Evolutionary conservation across 495 filamentous ascomycete species (phyloP), one percentile per base, ranked within the genome.

Genomic region (Aspergillus coremiiformis): DNA sequence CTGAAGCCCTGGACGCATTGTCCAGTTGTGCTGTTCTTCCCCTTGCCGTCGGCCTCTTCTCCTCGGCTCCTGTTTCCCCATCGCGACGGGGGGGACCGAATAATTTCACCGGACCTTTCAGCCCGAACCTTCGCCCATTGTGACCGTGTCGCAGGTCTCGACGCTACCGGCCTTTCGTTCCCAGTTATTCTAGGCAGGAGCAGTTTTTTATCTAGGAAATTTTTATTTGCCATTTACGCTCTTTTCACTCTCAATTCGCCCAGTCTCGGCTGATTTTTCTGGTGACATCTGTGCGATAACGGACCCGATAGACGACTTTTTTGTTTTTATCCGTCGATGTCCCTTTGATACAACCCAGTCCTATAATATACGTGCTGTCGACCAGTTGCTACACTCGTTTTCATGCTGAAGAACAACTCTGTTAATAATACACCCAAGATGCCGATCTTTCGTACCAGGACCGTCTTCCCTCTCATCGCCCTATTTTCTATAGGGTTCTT

Each of bases 401-500:
- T 67, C 64, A 71, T 74, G 69, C 68, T 71, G 48, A 65, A 72
- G 53, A 66, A 69, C 47, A 55, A 66, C 15, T 48, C n/a, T 32
- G 0, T 56, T 46, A 51, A 58, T 52, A 58, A 55, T 59, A 56
- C 66, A 56, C 49, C 60, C 66, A 75, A 61, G 55, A 74, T 75
- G 72, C 67, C 72, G 60, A 58, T 71, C 29, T 66, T 75, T 56
- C 65, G 72, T 51, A 58, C 71, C 44, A 74, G 71, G 66, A 75
- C 71, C 49, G 58, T 67, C 10, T 73, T 75, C 33, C 72, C 72
- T 54, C 58, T 75, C 41, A 53, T 73, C 51, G 70, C 70, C 48
- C 58, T 75, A 54, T 52, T 72, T 49, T 71, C 69, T 20, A 73
- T 75, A 49, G 72, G 64, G 37, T 56, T 75, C 35, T 75, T 75